phyloP scores from a whole-genome alignment of 148 eudicot species.

The Vaccinium darrowii region DNA sequence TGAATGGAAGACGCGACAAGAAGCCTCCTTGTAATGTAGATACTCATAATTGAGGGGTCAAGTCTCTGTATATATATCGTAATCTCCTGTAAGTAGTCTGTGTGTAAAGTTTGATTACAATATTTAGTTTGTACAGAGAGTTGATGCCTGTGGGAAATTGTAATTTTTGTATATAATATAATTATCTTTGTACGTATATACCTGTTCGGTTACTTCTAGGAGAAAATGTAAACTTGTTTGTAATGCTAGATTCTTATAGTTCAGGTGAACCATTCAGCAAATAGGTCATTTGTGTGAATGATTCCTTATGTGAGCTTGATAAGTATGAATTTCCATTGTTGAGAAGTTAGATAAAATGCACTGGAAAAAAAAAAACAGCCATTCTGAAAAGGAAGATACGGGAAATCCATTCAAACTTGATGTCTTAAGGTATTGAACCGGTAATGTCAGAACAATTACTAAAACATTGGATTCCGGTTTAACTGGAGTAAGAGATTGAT shows the following conservation, averaged over 20 bases:
- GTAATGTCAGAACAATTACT: neutral
- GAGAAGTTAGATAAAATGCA: neutral
- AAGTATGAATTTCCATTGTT: neutral
- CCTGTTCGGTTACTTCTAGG: neutral
- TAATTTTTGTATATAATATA: neutral
- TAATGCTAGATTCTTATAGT: neutral
- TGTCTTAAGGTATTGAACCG: neutral
- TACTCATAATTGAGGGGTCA: neutral
- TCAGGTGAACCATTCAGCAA: neutral
- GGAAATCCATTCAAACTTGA: neutral
- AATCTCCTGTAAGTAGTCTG: conserved; percentile 5
- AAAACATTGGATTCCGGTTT: neutral
- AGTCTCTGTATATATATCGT: neutral
- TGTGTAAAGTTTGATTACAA: neutral
- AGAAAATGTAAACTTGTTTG: neutral
- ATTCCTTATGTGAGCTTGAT: neutral
- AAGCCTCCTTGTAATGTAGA: conserved; percentile 12
- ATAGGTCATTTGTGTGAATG: neutral
- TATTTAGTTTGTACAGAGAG: conserved; percentile 9
- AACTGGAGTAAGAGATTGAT: neutral
- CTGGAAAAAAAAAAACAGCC: neutral
- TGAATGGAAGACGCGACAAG: conserved; percentile 9
- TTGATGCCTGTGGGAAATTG: neutral
- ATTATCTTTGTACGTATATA: neutral
- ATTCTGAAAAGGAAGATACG: neutral